Percentiles rank a stretch among this genome's conserved stretches.
phyloP scores from a whole-genome alignment of 108 stramenopile species.

The Nitzschia inconspicua region DNA sequence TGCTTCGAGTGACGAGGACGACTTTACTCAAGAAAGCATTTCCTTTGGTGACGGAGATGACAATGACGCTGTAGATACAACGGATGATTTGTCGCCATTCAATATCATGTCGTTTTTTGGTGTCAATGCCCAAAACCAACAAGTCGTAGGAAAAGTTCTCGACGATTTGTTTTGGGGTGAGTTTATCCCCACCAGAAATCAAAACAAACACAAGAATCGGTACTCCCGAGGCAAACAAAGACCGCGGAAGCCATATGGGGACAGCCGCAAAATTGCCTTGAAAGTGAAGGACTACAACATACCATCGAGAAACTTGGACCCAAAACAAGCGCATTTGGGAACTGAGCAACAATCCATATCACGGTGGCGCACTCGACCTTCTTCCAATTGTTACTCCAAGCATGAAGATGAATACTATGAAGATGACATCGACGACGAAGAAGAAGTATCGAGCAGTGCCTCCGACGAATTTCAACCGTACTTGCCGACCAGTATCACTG shows the following conservation, averaged over 20 bases:
- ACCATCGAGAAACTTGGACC: neutral
- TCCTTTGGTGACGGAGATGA: neutral
- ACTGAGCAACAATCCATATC: neutral
- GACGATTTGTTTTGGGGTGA: constrained; percentile 32
- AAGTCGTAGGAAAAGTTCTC: constrained; percentile 19
- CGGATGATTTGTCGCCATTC: neutral
- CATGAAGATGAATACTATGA: constrained; percentile 5
- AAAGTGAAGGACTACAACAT: neutral
- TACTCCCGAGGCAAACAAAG: neutral
- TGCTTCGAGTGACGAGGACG: constrained; percentile 4
- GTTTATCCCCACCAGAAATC: constrained; percentile 14
- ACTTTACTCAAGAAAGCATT: constrained; percentile 2
- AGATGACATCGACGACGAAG: neutral
- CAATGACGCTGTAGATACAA: neutral
- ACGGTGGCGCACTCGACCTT: constrained; percentile 7
- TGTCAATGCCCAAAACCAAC: neutral
- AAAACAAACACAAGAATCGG: neutral
- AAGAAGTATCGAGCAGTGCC: neutral
- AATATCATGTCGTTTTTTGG: constrained; percentile 17
- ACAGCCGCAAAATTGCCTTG: neutral
- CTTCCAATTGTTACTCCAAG: neutral
- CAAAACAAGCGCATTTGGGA: neutral
- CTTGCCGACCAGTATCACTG: constrained; percentile 15
- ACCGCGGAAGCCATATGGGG: neutral
- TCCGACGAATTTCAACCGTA: neutral